Percentiles rank a stretch among this genome's conserved stretches.
phyloP scores from a whole-genome alignment of 2,329 filamentous ascomycete genomes.

The Verticillium zaregamsianum region DNA sequence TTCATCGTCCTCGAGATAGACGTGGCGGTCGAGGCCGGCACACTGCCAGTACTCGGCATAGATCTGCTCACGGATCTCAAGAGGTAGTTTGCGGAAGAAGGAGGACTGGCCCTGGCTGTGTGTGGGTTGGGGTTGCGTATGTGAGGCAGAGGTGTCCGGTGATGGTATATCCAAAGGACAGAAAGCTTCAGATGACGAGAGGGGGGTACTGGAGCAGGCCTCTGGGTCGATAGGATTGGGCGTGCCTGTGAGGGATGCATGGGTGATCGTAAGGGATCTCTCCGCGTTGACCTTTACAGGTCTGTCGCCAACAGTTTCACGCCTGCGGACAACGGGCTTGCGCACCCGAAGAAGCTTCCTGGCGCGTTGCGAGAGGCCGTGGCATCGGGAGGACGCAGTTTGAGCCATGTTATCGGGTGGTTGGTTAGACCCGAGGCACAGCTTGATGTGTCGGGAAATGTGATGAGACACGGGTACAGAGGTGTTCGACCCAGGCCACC shows the following conservation, averaged over 20 bases:
- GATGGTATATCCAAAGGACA: background rate
- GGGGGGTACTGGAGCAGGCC: background rate
- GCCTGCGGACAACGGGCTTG: background rate
- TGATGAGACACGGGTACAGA: background rate
- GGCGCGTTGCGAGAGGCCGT: background rate
- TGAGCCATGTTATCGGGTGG: background rate
- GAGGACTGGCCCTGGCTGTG: conserved; percentile 4
- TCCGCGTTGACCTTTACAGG: background rate
- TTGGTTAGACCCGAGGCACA: background rate
- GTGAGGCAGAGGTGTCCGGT: background rate
- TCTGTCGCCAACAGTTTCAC: background rate
- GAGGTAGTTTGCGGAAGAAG: conserved; percentile 7
- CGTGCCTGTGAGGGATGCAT: background rate
- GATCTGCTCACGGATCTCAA: conserved; percentile 11
- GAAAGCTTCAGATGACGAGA: background rate
- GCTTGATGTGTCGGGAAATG: background rate
- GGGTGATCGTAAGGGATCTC: background rate
- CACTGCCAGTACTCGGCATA: conserved; percentile 7
- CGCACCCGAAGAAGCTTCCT: background rate
- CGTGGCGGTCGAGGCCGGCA: conserved; percentile 7
- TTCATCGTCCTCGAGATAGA: conserved; percentile 1
- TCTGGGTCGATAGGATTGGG: background rate
- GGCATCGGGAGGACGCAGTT: background rate
- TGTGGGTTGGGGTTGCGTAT: background rate
- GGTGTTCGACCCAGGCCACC: background rate